Percentiles rank a stretch among this genome's conserved stretches.
Evolutionary conservation across 2,329 filamentous ascomycete species (phyloP).

Genomic region (Thelonectria discophora): DNA sequence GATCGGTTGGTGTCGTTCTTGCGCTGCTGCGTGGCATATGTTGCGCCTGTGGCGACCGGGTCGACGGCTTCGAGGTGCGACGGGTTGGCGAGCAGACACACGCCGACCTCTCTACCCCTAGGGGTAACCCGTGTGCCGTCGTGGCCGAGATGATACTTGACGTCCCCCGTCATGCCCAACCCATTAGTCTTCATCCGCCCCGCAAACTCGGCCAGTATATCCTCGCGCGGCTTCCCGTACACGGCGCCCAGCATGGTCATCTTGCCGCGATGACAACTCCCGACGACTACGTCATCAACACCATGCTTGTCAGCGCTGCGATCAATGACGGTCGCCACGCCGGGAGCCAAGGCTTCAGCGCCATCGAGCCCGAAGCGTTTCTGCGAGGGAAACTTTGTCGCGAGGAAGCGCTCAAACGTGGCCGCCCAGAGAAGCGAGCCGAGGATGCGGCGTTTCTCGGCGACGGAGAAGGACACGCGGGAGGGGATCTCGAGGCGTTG

Average conservation of each 20-base stretch:
- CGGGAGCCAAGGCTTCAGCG: conserved; percentile 92
- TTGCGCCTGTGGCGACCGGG: conserved; percentile 95
- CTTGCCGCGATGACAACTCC: conserved; percentile 98
- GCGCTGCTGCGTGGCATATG: conserved; percentile 95
- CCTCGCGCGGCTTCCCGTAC: conserved; percentile 97
- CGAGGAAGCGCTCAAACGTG: conserved; percentile 92
- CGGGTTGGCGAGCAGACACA: conserved; percentile 96
- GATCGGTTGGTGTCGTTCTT: conserved; percentile 87
- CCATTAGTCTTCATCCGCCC: conserved; percentile 86
- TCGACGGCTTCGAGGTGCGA: conserved; percentile 98
- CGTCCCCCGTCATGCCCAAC: conserved; percentile 89
- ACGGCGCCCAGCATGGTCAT: conserved; percentile 98
- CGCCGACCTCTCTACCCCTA: conserved; percentile 94
- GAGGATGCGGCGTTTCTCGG: conserved; percentile 96
- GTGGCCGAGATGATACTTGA: conserved; percentile 99
- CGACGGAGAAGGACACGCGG: conserved; percentile 93
- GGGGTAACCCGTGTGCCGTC: conserved; percentile 98
- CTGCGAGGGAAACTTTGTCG: conserved; percentile 98
- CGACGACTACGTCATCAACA: conserved; percentile 97
- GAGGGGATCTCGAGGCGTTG: conserved; percentile 91
- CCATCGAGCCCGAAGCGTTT: conserved; percentile 99
- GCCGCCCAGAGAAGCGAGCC: conserved; percentile 98
- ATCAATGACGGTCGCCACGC: conserved; percentile 98
- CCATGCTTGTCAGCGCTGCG: conserved; percentile 92
- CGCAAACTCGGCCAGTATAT: conserved; percentile 97